Percentiles rank a stretch among this genome's conserved stretches.
Conservation (phyloP, 257 asterid genomes). For the Phtheirospermum japonicum region DNA sequence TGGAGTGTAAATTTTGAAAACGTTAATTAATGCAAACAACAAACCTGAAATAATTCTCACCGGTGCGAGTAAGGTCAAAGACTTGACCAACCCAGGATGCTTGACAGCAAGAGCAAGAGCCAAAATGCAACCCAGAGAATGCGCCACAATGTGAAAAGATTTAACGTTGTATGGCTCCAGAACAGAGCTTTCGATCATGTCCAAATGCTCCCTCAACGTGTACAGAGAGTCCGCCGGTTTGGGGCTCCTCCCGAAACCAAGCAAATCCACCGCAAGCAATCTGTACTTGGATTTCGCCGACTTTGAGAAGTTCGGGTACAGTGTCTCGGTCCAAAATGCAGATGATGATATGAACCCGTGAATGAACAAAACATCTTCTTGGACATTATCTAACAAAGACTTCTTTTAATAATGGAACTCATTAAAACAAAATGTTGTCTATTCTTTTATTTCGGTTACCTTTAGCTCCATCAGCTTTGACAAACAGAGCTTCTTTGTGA, state of each 20-base stretch:
- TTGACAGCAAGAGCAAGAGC: constrained; percentile 92
- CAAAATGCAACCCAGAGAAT: constrained; percentile 88
- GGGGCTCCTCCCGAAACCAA: constrained; percentile 94
- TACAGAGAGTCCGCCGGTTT: constrained; percentile 80
- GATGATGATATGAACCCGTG: constrained; percentile 96
- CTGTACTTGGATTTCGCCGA: constrained; percentile 67
- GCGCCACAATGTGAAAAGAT: constrained; percentile 92
- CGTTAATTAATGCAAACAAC: background rate
- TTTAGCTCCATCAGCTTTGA: constrained; percentile 64
- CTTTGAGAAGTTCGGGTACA: constrained; percentile 76
- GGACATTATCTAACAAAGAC: constrained; percentile 30
- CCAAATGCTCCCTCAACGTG: constrained; percentile 80
- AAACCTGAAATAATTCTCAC: constrained; percentile 34
- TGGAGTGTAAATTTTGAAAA: background rate
- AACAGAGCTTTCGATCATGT: constrained; percentile 85
- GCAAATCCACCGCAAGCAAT: constrained; percentile 78
- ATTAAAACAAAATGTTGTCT: too few species aligned
- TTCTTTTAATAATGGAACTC: too few species aligned
- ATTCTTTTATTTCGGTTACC: constrained; percentile 39
- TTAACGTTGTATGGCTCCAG: constrained; percentile 64
- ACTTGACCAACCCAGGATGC: constrained; percentile 57
- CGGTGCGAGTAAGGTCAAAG: constrained; percentile 84
- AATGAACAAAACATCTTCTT: constrained; percentile 84
- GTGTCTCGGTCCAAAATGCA: constrained; percentile 87
- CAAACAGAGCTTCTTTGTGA: constrained; percentile 56